Percentiles rank a stretch among this genome's conserved stretches.
Conservation (phyloP, 2,329 filamentous ascomycete species). For the Exophiala phaeomuriformis region DNA sequence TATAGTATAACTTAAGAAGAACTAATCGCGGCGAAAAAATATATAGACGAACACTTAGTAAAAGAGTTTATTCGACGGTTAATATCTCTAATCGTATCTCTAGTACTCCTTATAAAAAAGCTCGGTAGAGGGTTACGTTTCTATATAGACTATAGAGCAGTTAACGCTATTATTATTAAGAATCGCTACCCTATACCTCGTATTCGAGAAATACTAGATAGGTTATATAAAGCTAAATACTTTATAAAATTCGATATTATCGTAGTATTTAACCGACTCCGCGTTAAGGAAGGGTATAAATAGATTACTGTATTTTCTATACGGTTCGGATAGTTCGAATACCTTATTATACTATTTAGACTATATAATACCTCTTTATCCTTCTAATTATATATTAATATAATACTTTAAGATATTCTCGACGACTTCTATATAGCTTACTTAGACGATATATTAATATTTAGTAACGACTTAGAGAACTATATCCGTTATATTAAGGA, state of each 20-base stretch:
- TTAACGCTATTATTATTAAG: background rate
- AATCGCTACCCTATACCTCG: background rate
- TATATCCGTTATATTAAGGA: too few species aligned
- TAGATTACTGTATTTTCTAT: conserved; percentile 23
- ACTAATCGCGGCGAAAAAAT: too few species aligned
- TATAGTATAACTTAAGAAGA: too few species aligned
- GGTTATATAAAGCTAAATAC: conserved; percentile 4
- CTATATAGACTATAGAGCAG: background rate
- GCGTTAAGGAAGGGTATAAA: conserved; percentile 19
- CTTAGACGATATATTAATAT: conserved; percentile 24
- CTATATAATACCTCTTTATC: conserved; percentile 18
- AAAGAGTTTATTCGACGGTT: too few species aligned
- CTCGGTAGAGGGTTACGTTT: too few species aligned
- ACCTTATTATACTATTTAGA: conserved; percentile 23
- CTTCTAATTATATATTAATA: conserved; percentile 25
- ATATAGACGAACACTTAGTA: too few species aligned
- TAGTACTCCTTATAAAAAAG: too few species aligned
- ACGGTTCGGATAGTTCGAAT: conserved; percentile 22
- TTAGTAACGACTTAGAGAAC: background rate
- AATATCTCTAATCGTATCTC: too few species aligned
- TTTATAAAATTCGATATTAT: conserved; percentile 26
- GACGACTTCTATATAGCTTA: conserved; percentile 19
- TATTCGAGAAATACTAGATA: background rate
- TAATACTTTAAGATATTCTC: conserved; percentile 10
- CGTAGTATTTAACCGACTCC: conserved; percentile 15